phyloP scores from a whole-genome alignment of 768 basidiomycete genomes.

The Brasilioporus rufonigricans region DNA sequence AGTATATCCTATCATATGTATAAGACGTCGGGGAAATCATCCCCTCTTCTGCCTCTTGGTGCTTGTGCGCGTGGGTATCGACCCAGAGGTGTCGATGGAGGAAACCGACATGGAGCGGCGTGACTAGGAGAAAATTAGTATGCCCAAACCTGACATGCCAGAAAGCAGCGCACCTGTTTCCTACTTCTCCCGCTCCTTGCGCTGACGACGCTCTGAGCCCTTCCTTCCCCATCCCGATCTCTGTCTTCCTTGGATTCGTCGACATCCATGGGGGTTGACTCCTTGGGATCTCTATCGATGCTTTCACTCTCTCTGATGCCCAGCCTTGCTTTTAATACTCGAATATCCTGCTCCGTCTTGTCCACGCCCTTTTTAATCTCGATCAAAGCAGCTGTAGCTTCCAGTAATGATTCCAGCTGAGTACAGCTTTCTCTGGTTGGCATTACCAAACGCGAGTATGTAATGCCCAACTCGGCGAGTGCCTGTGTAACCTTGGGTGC shows the following conservation, averaged over 20 bases:
- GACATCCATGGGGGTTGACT: conserved; percentile 48
- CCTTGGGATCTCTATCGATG: conserved; percentile 35
- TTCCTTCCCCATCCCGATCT: conserved; percentile 42
- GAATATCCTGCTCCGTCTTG: conserved; percentile 81
- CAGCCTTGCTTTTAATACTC: conserved; percentile 62
- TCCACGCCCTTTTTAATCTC: conserved; percentile 89
- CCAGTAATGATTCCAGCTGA: conserved; percentile 70
- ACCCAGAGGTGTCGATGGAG: conserved; percentile 67
- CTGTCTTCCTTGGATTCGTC: conserved; percentile 40
- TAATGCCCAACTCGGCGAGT: conserved; percentile 74
- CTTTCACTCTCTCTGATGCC: conserved; percentile 50
- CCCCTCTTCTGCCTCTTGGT: conserved; percentile 59
- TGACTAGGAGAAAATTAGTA: conserved; percentile 32
- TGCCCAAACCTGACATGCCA: not conserved
- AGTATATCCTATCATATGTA: conserved; percentile 6
- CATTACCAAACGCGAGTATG: conserved; percentile 81
- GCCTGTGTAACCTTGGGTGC: conserved; percentile 75
- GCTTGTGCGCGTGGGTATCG: conserved; percentile 46
- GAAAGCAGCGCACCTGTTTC: conserved; percentile 45
- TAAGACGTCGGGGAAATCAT: conserved; percentile 22
- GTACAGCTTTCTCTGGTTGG: conserved; percentile 82
- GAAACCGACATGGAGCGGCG: conserved; percentile 73
- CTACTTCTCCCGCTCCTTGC: conserved; percentile 52
- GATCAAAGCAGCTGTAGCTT: conserved; percentile 70
- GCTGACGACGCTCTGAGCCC: conserved; percentile 67